Conservation (phyloP, 2,329 filamentous ascomycete genomes). For the Hyphodiscus sp. region DNA sequence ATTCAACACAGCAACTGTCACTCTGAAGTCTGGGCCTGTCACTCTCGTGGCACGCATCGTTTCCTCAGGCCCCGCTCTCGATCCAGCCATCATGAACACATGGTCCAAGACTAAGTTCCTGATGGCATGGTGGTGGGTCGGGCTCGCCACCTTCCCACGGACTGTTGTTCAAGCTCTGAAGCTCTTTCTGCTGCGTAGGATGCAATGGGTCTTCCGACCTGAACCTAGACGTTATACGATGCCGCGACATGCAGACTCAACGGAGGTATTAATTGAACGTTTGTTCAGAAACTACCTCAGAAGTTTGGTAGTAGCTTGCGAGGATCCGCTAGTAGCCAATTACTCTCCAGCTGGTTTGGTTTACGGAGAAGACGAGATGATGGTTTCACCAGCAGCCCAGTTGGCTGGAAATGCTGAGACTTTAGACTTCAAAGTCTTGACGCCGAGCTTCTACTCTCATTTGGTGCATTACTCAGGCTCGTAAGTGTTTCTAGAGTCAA, state of each 20-base stretch:
- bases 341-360: slow-evolving; percentile 48
- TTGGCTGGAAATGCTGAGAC: slow-evolving; percentile 17
- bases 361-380: slow-evolving; percentile 32
- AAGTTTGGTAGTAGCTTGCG: slow-evolving; percentile 42
- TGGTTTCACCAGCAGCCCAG: slow-evolving; percentile 30
- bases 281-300: slow-evolving; percentile 43
- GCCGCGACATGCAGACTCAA: slow-evolving; percentile 43
- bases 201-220: slow-evolving; percentile 60
- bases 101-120: slow-evolving; percentile 43
- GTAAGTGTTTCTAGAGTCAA: not conserved
- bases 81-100: slow-evolving; percentile 41
- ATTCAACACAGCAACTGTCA: slow-evolving; percentile 60
- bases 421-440: slow-evolving; percentile 53
- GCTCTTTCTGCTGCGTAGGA: slow-evolving; percentile 48
- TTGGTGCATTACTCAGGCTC: slow-evolving; percentile 49
- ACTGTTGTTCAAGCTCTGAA: slow-evolving; percentile 54
- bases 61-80: slow-evolving; percentile 43
- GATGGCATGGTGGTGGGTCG: slow-evolving; percentile 59
- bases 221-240: slow-evolving; percentile 54
- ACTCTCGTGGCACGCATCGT: slow-evolving; percentile 58
- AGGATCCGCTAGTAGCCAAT: slow-evolving; percentile 40
- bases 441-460: slow-evolving; percentile 60
- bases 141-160: slow-evolving; percentile 57
- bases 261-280: slow-evolving; percentile 42
- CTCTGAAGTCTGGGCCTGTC: slow-evolving; percentile 52